Percentiles rank a stretch among this genome's conserved stretches.
phyloP scores from a whole-genome alignment of 352 stramenopile species.

The Globisporangium okanoganense region DNA sequence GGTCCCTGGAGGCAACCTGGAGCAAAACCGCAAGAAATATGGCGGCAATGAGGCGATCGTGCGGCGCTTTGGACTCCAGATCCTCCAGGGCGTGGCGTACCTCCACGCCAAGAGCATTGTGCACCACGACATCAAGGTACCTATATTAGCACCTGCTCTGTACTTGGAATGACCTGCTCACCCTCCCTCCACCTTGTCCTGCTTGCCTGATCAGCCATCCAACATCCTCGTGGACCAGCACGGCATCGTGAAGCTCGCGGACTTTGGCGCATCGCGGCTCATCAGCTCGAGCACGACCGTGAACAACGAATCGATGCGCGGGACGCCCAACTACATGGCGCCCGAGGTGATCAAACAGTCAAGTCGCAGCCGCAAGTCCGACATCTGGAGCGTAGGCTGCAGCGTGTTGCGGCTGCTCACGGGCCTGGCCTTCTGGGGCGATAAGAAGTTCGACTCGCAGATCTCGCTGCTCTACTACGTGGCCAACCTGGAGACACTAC shows the following conservation, averaged over 20 bases:
- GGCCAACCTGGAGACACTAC: constrained; percentile 41
- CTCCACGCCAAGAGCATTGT: constrained; percentile 73
- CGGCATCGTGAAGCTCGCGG: constrained; percentile 92
- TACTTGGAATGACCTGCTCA: no score
- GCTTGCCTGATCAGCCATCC: constrained; percentile 54
- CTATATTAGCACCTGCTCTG: neutral
- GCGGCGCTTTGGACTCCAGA: constrained; percentile 72
- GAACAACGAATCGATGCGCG: constrained; percentile 61
- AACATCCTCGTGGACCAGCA: constrained; percentile 95
- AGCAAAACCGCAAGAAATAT: constrained; percentile 81
- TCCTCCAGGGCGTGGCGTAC: constrained; percentile 88
- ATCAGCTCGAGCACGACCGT: constrained; percentile 45
- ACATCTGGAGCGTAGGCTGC: constrained; percentile 85
- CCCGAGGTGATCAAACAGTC: constrained; percentile 86
- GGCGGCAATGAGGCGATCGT: constrained; percentile 70
- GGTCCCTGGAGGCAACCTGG: constrained; percentile 81
- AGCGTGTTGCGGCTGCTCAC: constrained; percentile 77
- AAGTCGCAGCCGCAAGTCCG: constrained; percentile 62
- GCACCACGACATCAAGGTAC: constrained; percentile 81
- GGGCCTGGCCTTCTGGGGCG: constrained; percentile 68
- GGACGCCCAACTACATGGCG: constrained; percentile 87
- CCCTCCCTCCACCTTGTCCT: no score
- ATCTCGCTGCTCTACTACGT: constrained; percentile 66
- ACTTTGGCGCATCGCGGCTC: constrained; percentile 90
- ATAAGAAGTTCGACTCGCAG: constrained; percentile 71